Evolutionary conservation across 257 asterid genomes (phyloP), one percentile per base, ranked within the genome.

Genomic region (Buddleja alternifolia): DNA sequence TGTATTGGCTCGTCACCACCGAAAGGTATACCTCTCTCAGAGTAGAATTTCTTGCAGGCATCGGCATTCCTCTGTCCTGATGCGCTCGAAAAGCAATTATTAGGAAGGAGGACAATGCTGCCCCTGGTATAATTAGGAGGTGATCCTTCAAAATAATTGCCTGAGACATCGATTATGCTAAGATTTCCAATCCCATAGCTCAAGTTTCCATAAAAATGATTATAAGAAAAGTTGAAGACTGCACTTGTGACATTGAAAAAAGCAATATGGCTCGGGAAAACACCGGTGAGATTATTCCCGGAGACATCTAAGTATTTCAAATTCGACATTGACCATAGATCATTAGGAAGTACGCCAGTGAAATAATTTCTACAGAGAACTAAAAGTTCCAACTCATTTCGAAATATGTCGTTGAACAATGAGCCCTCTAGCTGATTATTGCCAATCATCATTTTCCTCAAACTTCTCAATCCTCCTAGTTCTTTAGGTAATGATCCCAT

Each of bases 191-290:
- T 55, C 50, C 55, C 77, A 24, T 50, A 39, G 9, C 56, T 66
- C 4, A 88, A 55, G 65, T 78, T 83, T 62, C 97, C 96, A 57
- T 73, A 90, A 36, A 90, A 87, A 19, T 20, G 69, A 81, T 90
- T 90, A 71, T 63, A 24, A 1, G 96, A 88, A 51, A 90, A 78
- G 73, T 90, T 90, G 82, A 86, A 80, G 19, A 72, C 60, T 7
- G 73, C 75, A 65, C 25, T 60, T 17, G 32, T 52, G 47, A 56
- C 70, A 63, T 64, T 77, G 57, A 68, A 66, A 54, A 53, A 67
- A 23, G 57, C 19, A 56, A 67, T 16, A 19, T 40, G 0, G 48
- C 44, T 71, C 12, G 86, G 84, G 2, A 86, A 36, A 24, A 20
- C 40, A 63, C 96, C 90, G 2, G 90, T 78, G 78, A 90, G 82